phyloP scores from a whole-genome alignment of 208 protist species.

The Tritrichomonas musculus region DNA sequence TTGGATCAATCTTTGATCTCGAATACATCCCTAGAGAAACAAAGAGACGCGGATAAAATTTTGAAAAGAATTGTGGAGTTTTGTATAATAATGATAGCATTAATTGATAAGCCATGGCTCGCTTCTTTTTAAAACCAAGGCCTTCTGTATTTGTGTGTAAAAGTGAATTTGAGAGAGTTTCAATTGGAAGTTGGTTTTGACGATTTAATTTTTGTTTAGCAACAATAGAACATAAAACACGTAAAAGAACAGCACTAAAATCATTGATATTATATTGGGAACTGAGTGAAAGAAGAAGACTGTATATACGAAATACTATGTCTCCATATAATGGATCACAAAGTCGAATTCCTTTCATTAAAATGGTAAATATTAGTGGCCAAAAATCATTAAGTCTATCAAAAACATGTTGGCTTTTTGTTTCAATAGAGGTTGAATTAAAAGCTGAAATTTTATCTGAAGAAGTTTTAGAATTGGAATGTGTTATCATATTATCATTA shows the following conservation, averaged over 20 bases:
- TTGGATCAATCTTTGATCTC: background rate
- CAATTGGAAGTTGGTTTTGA: background rate
- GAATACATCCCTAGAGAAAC: background rate
- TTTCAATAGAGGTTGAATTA: no score
- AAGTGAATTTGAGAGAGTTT: background rate
- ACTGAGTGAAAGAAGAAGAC: no score
- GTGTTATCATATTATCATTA: no score
- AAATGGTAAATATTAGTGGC: no score
- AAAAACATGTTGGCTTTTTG: no score
- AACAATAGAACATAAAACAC: background rate
- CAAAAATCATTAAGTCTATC: no score
- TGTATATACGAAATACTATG: no score
- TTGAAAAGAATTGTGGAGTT: background rate
- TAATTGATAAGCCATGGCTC: background rate
- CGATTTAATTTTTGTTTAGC: constrained; percentile 2
- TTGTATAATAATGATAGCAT: background rate
- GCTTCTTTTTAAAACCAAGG: background rate
- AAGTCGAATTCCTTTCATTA: no score
- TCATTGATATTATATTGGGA: background rate
- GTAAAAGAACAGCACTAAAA: background rate
- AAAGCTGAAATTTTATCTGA: no score
- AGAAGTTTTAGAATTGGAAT: no score
- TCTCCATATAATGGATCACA: no score
- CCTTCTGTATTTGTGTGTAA: background rate
- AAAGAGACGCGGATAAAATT: background rate